These are phyloP conservation scores for Penstemon newberryi DNA, from an alignment of 257 asterid species.

Conservation along the genomic window DNA sequence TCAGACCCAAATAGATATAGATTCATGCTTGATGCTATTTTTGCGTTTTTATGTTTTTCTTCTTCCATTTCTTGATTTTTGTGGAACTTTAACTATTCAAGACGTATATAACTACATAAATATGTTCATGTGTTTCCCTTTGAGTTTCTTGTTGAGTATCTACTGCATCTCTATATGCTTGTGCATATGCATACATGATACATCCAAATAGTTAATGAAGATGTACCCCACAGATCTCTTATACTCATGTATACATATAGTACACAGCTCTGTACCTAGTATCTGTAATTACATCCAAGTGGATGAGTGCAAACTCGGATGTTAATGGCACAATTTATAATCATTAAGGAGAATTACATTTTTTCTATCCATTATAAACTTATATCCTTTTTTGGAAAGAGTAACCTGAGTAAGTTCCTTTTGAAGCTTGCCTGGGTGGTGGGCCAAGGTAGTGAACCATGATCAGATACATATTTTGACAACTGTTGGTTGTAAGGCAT, in stretches of 20 bases:
- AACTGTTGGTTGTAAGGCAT: slow-evolving; percentile 8
- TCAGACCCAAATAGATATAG: not conserved
- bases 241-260: not conserved
- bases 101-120: not conserved
- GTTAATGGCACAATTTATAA: not conserved
- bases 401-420: slow-evolving; percentile 3
- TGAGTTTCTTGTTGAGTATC: not conserved
- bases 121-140: slow-evolving; percentile 7
- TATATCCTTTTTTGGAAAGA: not conserved
- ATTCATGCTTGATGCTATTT: slow-evolving; percentile 3
- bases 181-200: slow-evolving; percentile 11
- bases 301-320: too few species aligned
- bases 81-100: slow-evolving; percentile 10
- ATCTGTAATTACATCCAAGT: too few species aligned
- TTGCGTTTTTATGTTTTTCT: not conserved
- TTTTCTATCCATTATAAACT: not conserved
- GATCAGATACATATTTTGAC: slow-evolving; percentile 23
- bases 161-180: slow-evolving; percentile 6
- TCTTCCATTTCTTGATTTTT: too few species aligned
- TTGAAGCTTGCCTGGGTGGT: slow-evolving; percentile 17
- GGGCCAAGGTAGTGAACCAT: slow-evolving; percentile 5
- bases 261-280: not conserved
- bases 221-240: not conserved
- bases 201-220: slow-evolving; percentile 13
- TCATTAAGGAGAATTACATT: not conserved